Evolutionary conservation across 106 monocot species (phyloP).

Genomic region (Xerophyta viscosa): DNA sequence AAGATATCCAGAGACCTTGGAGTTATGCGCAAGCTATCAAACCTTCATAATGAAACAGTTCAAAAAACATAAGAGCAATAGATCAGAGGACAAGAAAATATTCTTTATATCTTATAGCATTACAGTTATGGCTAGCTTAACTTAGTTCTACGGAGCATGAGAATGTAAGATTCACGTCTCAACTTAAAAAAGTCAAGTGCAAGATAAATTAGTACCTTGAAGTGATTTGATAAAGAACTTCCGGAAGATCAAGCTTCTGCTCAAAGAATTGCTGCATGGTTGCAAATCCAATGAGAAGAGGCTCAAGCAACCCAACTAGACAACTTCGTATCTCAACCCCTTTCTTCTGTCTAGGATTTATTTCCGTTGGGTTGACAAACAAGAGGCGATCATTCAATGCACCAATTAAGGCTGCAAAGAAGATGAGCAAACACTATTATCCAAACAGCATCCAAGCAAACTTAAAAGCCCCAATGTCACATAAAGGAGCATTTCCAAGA

Average conservation of each 20-base stretch:
- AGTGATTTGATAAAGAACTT: slow-evolving; percentile 95
- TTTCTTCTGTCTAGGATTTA: slow-evolving; percentile 94
- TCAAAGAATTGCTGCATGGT: slow-evolving; percentile 98
- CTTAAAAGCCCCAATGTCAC: too few species aligned
- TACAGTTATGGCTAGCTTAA: too few species aligned
- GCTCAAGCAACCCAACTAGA: slow-evolving; percentile 94
- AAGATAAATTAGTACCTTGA: slow-evolving; percentile 56
- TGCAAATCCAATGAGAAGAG: slow-evolving; percentile 94
- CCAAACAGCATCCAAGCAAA: background rate
- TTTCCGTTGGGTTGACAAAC: slow-evolving; percentile 73
- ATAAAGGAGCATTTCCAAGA: too few species aligned
- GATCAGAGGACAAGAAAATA: background rate
- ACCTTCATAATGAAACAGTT: slow-evolving; percentile 35
- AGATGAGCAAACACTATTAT: background rate
- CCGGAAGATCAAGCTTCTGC: slow-evolving; percentile 92
- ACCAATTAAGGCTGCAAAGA: slow-evolving; percentile 68
- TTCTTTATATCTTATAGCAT: too few species aligned
- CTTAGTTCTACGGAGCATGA: too few species aligned
- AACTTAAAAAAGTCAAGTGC: too few species aligned
- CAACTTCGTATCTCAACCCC: slow-evolving; percentile 89
- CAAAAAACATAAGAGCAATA: slow-evolving; percentile 2
- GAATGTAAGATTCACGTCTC: too few species aligned
- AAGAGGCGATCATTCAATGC: slow-evolving; percentile 89
- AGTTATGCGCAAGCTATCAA: slow-evolving; percentile 95
- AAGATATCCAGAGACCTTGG: slow-evolving; percentile 93